Evolutionary conservation across 1,139 yeast genomes (phyloP), one percentile per base, ranked within the genome.

Genomic region (Lodderomyces elongisporus): DNA sequence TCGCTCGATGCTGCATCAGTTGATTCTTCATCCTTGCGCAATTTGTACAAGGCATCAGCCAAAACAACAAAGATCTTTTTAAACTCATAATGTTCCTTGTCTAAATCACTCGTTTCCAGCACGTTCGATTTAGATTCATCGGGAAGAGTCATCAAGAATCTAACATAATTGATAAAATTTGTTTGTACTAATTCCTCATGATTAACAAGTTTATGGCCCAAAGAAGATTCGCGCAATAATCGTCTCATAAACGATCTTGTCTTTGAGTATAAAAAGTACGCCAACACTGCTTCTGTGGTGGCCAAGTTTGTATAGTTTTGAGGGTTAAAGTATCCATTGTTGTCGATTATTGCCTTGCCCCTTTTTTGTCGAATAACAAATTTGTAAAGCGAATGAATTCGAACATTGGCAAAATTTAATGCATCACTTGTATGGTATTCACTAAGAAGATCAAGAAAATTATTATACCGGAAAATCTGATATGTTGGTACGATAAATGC

Each of bases 101-200:
- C 54, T 13, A 46, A 37, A 9, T 54, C 58, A 32, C 44, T 49
- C 31, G 26, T 24, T 20, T 20, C 22, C n/a, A n/a, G n/a, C n/a
- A n/a, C n/a, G n/a, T n/a, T n/a, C n/a, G n/a, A n/a, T n/a, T n/a
- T n/a, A n/a, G n/a, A n/a, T 20, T 20, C 22, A 4, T 43, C 45
- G 0, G 72, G 72, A 18, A 68, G 45, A 22, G 41, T 46, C n/a
- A 66, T 39, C 7, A 67, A 40, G 41, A 51, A 66, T 16, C 72
- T 46, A 12, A 67, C 48, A 40, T 66, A 66, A 37, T 66, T 67
- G 9, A 62, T 52, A 41, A 63, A 58, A 35, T 66, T 66, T 2
- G 59, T 44, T 41, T 66, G 71, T 17, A 62, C 48, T 17, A 67
- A 45, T 39, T 66, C 73, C 45, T 66, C 72, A 39, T 58, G 51